These are phyloP conservation scores for Ganoderma boninense DNA, from an alignment of 1,284 basidiomycete genomes.

Conservation along the genomic window DNA sequence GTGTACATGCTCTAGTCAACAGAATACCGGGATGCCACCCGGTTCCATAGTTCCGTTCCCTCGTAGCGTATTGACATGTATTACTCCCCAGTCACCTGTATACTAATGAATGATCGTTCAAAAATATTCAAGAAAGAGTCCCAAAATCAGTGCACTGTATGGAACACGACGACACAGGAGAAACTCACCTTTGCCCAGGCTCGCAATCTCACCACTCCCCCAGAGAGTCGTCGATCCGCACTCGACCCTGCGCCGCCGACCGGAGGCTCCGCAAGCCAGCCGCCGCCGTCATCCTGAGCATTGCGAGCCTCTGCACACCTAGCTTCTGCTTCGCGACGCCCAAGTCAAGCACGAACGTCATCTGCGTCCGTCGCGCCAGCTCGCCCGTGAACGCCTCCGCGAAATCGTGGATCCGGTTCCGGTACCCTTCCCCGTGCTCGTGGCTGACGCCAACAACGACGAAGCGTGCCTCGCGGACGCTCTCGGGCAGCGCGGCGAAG, in stretches of 20 bases:
- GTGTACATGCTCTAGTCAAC: not conserved
- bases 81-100: not conserved
- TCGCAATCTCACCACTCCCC: not conserved
- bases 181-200: no score
- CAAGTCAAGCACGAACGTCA: not conserved
- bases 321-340: not conserved
- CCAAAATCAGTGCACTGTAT: not conserved
- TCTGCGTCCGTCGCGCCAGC: not conserved
- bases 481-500: not conserved
- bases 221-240: slow-evolving; percentile 3
- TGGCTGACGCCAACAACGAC: not conserved
- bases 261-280: not conserved
- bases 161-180: not conserved
- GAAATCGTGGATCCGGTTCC: not conserved
- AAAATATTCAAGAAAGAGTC: not conserved
- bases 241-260: not conserved
- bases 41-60: not conserved
- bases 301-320: not conserved
- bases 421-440: not conserved
- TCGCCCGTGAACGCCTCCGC: not conserved
- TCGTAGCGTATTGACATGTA: not conserved
- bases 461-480: not conserved
- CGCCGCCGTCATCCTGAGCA: not conserved
- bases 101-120: not conserved
- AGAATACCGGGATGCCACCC: not conserved